Percentiles rank a stretch among this genome's conserved stretches.
Evolutionary conservation across 1,139 yeast species (phyloP).

Genomic region (Magnusiomyces fungicola): DNA sequence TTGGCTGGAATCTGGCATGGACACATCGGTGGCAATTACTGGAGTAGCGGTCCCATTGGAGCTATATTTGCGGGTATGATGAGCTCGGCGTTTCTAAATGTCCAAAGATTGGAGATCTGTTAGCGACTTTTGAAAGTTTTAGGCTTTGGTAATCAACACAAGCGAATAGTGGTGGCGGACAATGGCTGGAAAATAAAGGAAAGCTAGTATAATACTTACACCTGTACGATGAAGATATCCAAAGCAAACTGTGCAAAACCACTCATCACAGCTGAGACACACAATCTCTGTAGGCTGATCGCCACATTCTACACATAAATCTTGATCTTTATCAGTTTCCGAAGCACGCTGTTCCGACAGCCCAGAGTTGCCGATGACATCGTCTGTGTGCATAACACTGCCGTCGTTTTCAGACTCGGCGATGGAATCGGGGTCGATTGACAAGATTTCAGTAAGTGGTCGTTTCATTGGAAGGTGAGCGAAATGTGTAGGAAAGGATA

Average conservation of each 20-base stretch:
- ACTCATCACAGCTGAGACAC: conserved; percentile 55
- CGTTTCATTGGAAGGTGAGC: conserved; percentile 19
- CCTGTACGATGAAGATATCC: conserved; percentile 63
- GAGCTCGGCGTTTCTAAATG: conserved; percentile 31
- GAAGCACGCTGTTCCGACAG: too few relatives aligned
- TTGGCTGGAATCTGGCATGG: too few relatives aligned
- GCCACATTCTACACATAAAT: conserved; percentile 56
- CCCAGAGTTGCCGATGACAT: conserved; percentile 8
- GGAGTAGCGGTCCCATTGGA: too few relatives aligned
- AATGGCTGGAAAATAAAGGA: too few relatives aligned
- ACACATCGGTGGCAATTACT: too few relatives aligned
- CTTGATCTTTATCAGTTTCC: conserved; percentile 8
- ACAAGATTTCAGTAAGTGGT: conserved; percentile 26
- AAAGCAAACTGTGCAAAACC: conserved; percentile 60
- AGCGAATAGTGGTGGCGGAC: too few relatives aligned
- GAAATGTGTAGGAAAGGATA: too few relatives aligned
- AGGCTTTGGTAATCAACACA: not conserved
- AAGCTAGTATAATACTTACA: conserved; percentile 3
- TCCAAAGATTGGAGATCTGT: not conserved
- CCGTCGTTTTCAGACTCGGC: conserved; percentile 24
- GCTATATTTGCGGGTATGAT: too few relatives aligned
- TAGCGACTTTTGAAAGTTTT: not conserved
- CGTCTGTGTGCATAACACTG: conserved; percentile 6
- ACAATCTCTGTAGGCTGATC: conserved; percentile 58
- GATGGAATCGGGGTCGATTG: conserved; percentile 26